Base-by-base conservation (phyloP, 2,329 filamentous ascomycete genomes). In the Nemania sp. region DNA sequence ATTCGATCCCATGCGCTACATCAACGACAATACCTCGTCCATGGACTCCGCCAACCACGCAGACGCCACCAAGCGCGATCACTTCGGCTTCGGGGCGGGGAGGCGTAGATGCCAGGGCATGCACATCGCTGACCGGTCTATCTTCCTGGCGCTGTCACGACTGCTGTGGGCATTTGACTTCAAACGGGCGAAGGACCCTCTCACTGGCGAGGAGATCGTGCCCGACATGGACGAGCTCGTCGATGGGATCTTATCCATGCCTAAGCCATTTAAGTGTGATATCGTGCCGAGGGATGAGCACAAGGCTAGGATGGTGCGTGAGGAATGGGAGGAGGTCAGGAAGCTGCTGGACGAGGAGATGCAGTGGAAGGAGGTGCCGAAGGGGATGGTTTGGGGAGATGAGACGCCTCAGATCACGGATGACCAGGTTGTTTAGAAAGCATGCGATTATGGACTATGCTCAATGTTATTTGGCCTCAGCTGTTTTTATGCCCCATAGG, bases 41-140 rank as follows among this genome's bases (percentile, higher is more conserved):
- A 71, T 67, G 11, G 72, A 75, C 29, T 66, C 74, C 0, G 68
- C 70, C 42, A 68, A 65, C 46, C 63, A 77, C 13, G 56, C 74
- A 0, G 71, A 71, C 21, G 37, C 47, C 5, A 60, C 54, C 3
- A 62, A 69, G 39, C 70, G 72, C 0, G 71, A 73, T 32, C 70
- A 73, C 43, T 73, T 68, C 43, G 21, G 58, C 9, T 73, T 72
- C 37, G 71, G 71, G 1, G 66, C 66, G 1, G 69, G 71, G 3
- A 62, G 71, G 4, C 67, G 71, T 2, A 77, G 84, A 21, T 87
- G 85, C 67, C 83, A 80, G 1, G 85, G 61, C 1, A 71, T 66
- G 59, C 69, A 72, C 39, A 66, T 74, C 15, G 69, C 66, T 3
- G 74, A 75, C 37, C 50, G 66, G 11, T 74, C 71, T 39, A 61